These are phyloP conservation scores for Mycena rosella DNA, from an alignment of 768 basidiomycete genomes.

Conservation along the genomic window DNA sequence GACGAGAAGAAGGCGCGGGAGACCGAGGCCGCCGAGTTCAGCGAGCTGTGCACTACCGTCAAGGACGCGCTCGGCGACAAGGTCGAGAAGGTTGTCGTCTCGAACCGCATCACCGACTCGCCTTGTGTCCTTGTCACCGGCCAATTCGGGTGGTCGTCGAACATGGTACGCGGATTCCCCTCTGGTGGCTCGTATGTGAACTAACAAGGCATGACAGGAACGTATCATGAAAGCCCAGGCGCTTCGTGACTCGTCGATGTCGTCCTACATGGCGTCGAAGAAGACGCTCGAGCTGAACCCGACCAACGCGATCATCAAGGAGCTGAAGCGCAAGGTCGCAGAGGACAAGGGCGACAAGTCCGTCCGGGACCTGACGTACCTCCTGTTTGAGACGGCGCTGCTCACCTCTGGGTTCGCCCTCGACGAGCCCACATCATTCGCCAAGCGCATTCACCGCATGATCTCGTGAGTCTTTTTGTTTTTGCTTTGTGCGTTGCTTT, in stretches of 20 bases:
- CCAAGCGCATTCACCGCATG: slow-evolving; percentile 98
- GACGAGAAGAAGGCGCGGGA: slow-evolving; percentile 96
- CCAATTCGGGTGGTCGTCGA: slow-evolving; percentile 99
- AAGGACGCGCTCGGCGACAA: slow-evolving; percentile 99
- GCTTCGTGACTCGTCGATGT: slow-evolving; percentile 96
- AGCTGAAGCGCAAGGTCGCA: slow-evolving; percentile 93
- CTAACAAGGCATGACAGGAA: slow-evolving; percentile 60
- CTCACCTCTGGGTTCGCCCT: slow-evolving; percentile 96
- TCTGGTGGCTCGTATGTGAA: neutral
- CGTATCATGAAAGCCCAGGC: slow-evolving; percentile 99
- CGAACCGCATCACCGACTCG: slow-evolving; percentile 97
- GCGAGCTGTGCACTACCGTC: slow-evolving; percentile 92
- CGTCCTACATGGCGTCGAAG: slow-evolving; percentile 98
- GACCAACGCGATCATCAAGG: slow-evolving; percentile 92
- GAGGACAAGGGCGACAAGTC: slow-evolving; percentile 99
- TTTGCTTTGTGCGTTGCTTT: slow-evolving; percentile 9
- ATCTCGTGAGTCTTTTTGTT: slow-evolving; percentile 68
- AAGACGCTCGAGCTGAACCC: slow-evolving; percentile 99
- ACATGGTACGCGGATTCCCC: slow-evolving; percentile 76
- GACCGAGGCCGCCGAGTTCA: slow-evolving; percentile 84
- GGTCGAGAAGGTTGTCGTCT: slow-evolving; percentile 99
- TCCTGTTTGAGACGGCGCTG: slow-evolving; percentile 97
- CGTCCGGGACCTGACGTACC: slow-evolving; percentile 94
- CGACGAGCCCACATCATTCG: slow-evolving; percentile 94
- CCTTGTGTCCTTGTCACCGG: slow-evolving; percentile 98